Evolutionary conservation across 2,329 filamentous ascomycete species (phyloP), one percentile per base, ranked within the genome.

Genomic region (Xylariaceae sp.): DNA sequence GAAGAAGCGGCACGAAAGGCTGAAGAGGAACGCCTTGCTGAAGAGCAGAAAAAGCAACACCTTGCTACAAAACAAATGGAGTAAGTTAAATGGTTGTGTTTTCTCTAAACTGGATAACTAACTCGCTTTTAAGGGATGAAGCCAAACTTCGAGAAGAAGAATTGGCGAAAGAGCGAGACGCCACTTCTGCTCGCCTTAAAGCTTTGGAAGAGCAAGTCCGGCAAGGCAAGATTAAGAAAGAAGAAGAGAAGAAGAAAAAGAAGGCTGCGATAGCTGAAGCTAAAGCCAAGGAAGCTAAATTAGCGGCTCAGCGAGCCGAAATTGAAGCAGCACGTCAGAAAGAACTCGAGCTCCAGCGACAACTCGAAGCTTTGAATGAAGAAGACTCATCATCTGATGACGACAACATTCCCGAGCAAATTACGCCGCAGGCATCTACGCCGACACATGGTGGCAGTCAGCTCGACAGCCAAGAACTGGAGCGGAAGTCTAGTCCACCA

Each of bases 131-230:
- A 65, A 96, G 91, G 78, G 77, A 86, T 56, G 83, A 87, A 68
- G 87, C 88, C 42, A 81, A 76, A 63, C 77, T 80, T 48, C 87
- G 92, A 69, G 90, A 96, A 70, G 84, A 88, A 26, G 91, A 95
- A 56, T 80, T 96, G 51, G 84, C 82, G 30, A 84, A 80, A 61
- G 91, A 96, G 72, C 87, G 87, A 50, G 83, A 91, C 65, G 90
- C 88, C 49, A 85, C 92, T 39, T 84, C 88, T 63, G 88, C 88
- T 58, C 89, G 92, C 47, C 80, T 97, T 21, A 89, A 85, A 68
- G 91, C 90, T 15, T 81, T 99, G 8, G 92, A 99, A 71, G 91
- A 97, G 69, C 91, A 96, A 71, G 91, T 97, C 49, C 86, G 86
- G 59, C 89, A 92, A 68, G 90, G 92, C 65, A 99, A 97, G 75